Conservation (phyloP, 2,329 filamentous ascomycete genomes). For the Neonectria sp. region DNA sequence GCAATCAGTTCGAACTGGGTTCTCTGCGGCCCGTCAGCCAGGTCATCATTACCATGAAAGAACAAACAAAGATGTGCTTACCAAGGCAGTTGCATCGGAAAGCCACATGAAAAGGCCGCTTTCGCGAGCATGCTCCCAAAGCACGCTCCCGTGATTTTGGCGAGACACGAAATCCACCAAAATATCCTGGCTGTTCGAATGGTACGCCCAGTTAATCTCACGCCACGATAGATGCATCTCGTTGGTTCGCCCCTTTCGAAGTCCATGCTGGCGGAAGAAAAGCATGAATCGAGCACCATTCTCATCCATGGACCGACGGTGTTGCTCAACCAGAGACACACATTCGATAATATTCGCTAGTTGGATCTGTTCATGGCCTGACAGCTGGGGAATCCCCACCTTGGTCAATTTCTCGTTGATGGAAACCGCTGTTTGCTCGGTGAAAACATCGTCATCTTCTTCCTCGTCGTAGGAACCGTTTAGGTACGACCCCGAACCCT, state of each 20-base stretch:
- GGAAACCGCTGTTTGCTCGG: slow-evolving; percentile 77
- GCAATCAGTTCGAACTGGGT: slow-evolving; percentile 91
- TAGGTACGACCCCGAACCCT: slow-evolving; percentile 56
- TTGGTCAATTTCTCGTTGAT: slow-evolving; percentile 85
- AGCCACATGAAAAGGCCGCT: slow-evolving; percentile 98
- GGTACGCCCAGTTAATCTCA: slow-evolving; percentile 89
- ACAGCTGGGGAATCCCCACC: slow-evolving; percentile 83
- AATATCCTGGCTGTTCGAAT: slow-evolving; percentile 90
- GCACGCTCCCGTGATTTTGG: slow-evolving; percentile 84
- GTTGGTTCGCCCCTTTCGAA: slow-evolving; percentile 76
- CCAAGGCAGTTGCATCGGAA: slow-evolving; percentile 81
- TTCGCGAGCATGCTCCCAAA: slow-evolving; percentile 89
- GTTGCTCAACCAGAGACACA: slow-evolving; percentile 85
- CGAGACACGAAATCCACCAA: slow-evolving; percentile 85
- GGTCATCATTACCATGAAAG: background rate
- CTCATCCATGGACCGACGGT: slow-evolving; percentile 90
- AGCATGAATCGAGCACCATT: slow-evolving; percentile 91
- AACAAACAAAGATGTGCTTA: slow-evolving; percentile 59
- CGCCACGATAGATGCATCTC: slow-evolving; percentile 80
- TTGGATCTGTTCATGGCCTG: slow-evolving; percentile 88
- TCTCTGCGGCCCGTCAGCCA: slow-evolving; percentile 47
- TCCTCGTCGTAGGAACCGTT: slow-evolving; percentile 53
- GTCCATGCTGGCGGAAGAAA: slow-evolving; percentile 86
- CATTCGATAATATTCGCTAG: slow-evolving; percentile 89
- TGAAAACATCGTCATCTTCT: slow-evolving; percentile 75